phyloP scores from a whole-genome alignment of 2,329 filamentous ascomycete species.

The Acephala macrosclerotiorum region DNA sequence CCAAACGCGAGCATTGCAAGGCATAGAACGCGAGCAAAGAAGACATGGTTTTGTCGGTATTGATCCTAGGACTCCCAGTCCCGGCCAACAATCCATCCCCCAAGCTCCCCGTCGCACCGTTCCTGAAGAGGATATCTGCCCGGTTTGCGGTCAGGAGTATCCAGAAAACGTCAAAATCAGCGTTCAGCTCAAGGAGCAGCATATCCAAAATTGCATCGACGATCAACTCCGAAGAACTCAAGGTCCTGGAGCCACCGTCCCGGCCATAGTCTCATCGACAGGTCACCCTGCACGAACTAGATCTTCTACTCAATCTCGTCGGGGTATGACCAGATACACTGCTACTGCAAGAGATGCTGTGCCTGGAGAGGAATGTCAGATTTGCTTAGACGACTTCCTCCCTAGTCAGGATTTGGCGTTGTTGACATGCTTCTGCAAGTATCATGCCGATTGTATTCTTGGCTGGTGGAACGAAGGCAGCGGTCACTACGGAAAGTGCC shows the following conservation, averaged over 20 bases:
- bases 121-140: conserved; percentile 80
- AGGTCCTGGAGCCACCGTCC: conserved; percentile 34
- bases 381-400: conserved; percentile 72
- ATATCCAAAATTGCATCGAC: background rate
- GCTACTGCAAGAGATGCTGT: conserved; percentile 74
- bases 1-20: background rate
- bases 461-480: conserved; percentile 61
- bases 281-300: conserved; percentile 15
- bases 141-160: conserved; percentile 61
- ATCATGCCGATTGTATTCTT: conserved; percentile 66
- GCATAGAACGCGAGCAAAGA: background rate
- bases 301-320: conserved; percentile 47
- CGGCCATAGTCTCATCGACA: background rate
- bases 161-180: conserved; percentile 27
- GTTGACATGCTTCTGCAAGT: conserved; percentile 71
- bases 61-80: background rate
- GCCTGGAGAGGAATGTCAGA: conserved; percentile 72
- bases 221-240: conserved; percentile 23
- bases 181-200: conserved; percentile 30
- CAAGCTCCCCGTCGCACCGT: conserved; percentile 49
- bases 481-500: conserved; percentile 67
- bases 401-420: conserved; percentile 69
- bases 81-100: conserved; percentile 7
- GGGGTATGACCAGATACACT: conserved; percentile 68
- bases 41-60: background rate